Evolutionary conservation across 345 rosid species (phyloP), one percentile per base, ranked within the genome.

Genomic region (Cardamine chenopodiifolia): DNA sequence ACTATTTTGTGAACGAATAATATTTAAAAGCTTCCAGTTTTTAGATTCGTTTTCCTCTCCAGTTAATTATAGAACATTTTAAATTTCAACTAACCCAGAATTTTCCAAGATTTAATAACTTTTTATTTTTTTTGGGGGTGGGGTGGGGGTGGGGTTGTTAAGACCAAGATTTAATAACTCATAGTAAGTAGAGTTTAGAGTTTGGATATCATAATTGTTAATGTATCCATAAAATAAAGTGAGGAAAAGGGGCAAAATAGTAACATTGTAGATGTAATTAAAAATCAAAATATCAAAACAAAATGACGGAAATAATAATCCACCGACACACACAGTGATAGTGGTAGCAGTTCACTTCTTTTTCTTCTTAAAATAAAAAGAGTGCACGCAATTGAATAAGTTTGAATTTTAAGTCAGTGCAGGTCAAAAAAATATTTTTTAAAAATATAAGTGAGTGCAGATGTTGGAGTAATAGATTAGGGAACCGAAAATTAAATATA

Each of bases 311-410:
- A 60, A 28, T 49, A 45, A 48, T 17, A 68, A 68, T 20, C 69
- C 79, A 75, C 79, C 79, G 79, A 75, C 79, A 75, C 55, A 50
- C 32, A 61, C 7, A 23, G 50, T 62, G 62, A 31, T 60, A 75
- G 63, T 68, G 79, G 79, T 19, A 75, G 79, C 57, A 75, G 74
- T 68, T 75, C 32, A 74, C 4, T 2, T 34, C 13, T 42, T n/a
- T 29, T 32, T 7, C 4, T 3, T 17, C 8, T 28, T 57, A 52
- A 62, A 62, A 29, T 37, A 39, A 39, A 66, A 66, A 34, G 28
- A 15, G 32, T 44, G 68, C 61, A 59, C 52, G 73, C 67, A 67
- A 58, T 65, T 56, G 66, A 31, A 25, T 66, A 34, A 35, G 42
- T 25, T 74, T 57, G 44, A 58, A 37, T 67, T 67, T 48, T 68